A percentile compares a stretch with the other conserved stretches of the same genome.
These are phyloP conservation scores for Xylaria curta DNA, from an alignment of 495 filamentous ascomycete species.

Conservation along the genomic window DNA sequence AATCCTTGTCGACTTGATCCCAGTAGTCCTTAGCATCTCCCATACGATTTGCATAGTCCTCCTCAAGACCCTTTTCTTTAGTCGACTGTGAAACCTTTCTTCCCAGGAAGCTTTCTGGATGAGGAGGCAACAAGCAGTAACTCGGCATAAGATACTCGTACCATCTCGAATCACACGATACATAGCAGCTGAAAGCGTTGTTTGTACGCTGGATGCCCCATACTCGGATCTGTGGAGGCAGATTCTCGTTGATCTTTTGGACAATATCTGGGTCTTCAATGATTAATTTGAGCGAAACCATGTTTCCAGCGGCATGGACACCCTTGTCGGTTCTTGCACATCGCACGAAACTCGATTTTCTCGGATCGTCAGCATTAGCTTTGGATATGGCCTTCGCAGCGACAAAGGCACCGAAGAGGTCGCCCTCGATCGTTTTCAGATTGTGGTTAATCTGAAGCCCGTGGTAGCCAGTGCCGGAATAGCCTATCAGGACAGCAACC, in stretches of 20 bases:
- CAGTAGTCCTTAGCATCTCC: constrained; percentile 81
- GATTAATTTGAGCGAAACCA: constrained; percentile 94
- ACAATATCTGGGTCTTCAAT: constrained; percentile 88
- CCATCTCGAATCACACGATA: constrained; percentile 88
- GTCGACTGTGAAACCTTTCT: constrained; percentile 76
- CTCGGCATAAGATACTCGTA: constrained; percentile 97
- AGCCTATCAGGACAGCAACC: constrained; percentile 92
- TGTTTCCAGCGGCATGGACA: constrained; percentile 95
- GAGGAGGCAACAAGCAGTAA: constrained; percentile 88
- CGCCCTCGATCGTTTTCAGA: constrained; percentile 96
- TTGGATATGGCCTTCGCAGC: constrained; percentile 91
- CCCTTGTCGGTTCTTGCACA: constrained; percentile 98
- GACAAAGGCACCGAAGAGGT: constrained; percentile 90
- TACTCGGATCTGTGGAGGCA: constrained; percentile 86
- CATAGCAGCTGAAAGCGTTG: constrained; percentile 88
- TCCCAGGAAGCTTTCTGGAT: constrained; percentile 83
- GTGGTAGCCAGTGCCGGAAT: constrained; percentile 95
- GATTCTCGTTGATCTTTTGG: constrained; percentile 83
- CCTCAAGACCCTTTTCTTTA: constrained; percentile 71
- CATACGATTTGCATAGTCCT: constrained; percentile 70
- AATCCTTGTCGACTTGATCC: constrained; percentile 75
- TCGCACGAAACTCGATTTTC: constrained; percentile 91
- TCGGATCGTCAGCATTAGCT: constrained; percentile 93
- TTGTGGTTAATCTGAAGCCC: constrained; percentile 85
- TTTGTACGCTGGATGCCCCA: constrained; percentile 90